A percentile compares a stretch with the other conserved stretches of the same genome.
These are phyloP conservation scores for Gastrolobium villosum DNA, from an alignment of 306 rosid genomes.

Conservation along the genomic window DNA sequence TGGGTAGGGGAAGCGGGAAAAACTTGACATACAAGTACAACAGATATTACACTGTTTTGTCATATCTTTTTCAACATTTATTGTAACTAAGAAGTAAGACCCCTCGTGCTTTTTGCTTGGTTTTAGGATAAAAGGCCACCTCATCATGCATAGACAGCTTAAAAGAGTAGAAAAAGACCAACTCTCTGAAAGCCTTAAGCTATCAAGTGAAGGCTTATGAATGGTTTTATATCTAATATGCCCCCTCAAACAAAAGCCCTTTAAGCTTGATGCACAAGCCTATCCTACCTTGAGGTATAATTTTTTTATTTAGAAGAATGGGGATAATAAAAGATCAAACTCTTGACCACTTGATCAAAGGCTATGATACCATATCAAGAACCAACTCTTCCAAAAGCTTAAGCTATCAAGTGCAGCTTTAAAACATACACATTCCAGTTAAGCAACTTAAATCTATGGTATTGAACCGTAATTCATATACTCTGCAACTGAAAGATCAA, in stretches of 20 bases:
- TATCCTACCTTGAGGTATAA: neutral
- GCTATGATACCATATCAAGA: conserved; percentile 5
- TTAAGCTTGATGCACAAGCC: neutral
- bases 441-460: conserved; percentile 14
- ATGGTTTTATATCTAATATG: neutral
- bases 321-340: conserved; percentile 1
- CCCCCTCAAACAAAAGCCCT: neutral
- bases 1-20: conserved; percentile 2
- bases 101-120: neutral
- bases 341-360: neutral
- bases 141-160: conserved; percentile 8
- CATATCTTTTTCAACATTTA: conserved; percentile 18
- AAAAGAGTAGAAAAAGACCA: conserved; percentile 4
- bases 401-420: neutral
- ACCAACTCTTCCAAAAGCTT: conserved; percentile 30
- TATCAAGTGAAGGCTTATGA: neutral
- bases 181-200: neutral
- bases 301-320: neutral
- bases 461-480: conserved; percentile 14
- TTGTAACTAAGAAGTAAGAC: conserved; percentile 28
- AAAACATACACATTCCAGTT: conserved; percentile 15
- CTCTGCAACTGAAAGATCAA: conserved; percentile 40
- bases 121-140: neutral
- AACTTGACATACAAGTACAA: neutral
- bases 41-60: conserved; percentile 15